These are phyloP conservation scores for Sanghuangporus weigelae DNA, from an alignment of 1,284 basidiomycete genomes.

Conservation along the genomic window DNA sequence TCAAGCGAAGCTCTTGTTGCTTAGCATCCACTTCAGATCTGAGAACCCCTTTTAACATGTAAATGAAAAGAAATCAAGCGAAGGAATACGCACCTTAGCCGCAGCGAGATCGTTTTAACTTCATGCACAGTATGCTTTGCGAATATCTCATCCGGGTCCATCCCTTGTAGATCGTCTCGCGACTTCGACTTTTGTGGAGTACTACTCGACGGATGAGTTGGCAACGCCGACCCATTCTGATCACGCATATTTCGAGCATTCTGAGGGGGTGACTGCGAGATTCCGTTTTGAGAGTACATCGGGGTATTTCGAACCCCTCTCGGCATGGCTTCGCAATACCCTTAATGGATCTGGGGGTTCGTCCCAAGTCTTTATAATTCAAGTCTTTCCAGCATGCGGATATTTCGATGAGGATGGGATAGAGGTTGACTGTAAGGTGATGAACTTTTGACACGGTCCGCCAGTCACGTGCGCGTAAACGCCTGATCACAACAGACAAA, in stretches of 20 bases:
- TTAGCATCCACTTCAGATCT: constrained; percentile 87
- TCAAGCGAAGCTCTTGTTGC: constrained; percentile 85
- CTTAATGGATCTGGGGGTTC: background rate
- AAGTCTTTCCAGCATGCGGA: no score
- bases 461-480: no score
- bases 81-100: constrained; percentile 50
- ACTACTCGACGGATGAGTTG: background rate
- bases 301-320: background rate
- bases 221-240: background rate
- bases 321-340: background rate
- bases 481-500: no score
- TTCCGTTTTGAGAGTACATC: background rate
- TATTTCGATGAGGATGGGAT: no score
- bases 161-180: background rate
- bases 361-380: background rate
- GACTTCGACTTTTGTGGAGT: background rate
- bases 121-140: constrained; percentile 67
- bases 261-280: background rate
- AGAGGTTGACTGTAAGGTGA: no score
- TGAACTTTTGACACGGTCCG: no score
- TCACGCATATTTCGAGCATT: background rate
- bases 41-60: constrained; percentile 2
- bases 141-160: constrained; percentile 79
- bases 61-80: constrained; percentile 2
- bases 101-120: constrained; percentile 67